Conservation (phyloP, 2,329 filamentous ascomycete genomes). For the Pseudofabraea citricarpa region DNA sequence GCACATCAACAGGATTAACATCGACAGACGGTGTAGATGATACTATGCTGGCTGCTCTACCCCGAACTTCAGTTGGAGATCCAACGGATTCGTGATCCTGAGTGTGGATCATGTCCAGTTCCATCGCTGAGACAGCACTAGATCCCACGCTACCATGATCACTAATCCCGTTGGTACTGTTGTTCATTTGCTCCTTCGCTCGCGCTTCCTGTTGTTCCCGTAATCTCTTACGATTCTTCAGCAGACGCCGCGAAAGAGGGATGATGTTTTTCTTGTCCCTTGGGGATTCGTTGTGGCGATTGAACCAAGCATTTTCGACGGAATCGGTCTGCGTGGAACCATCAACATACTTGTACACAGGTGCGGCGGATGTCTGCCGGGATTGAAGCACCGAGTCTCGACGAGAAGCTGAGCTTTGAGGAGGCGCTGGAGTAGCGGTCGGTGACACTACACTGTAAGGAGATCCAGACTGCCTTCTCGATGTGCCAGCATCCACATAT, state of each 20-base stretch:
- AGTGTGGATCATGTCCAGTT: constrained; percentile 3
- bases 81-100: constrained; percentile 6
- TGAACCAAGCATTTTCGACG: constrained; percentile 27
- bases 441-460: constrained; percentile 24
- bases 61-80: constrained; percentile 18
- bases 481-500: constrained; percentile 26
- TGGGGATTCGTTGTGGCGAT: constrained; percentile 5
- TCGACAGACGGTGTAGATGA: constrained; percentile 23
- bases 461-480: constrained; percentile 24
- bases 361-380: constrained; percentile 16
- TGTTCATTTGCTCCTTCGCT: constrained; percentile 4
- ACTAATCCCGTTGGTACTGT: constrained; percentile 6
- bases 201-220: constrained; percentile 14
- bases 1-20: constrained; percentile 14
- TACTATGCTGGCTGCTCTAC: constrained; percentile 18
- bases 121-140: constrained; percentile 18
- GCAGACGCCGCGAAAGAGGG: constrained; percentile 22
- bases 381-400: constrained; percentile 13
- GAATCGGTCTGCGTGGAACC: constrained; percentile 26
- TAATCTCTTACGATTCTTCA: constrained; percentile 23
- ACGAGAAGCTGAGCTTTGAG: constrained; percentile 10
- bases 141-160: constrained; percentile 6
- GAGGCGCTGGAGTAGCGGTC: constrained; percentile 15
- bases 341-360: constrained; percentile 22
- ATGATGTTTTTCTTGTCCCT: constrained; percentile 21